Base-by-base conservation (phyloP, 1,284 basidiomycete genomes). In the Ustilago tritici region DNA sequence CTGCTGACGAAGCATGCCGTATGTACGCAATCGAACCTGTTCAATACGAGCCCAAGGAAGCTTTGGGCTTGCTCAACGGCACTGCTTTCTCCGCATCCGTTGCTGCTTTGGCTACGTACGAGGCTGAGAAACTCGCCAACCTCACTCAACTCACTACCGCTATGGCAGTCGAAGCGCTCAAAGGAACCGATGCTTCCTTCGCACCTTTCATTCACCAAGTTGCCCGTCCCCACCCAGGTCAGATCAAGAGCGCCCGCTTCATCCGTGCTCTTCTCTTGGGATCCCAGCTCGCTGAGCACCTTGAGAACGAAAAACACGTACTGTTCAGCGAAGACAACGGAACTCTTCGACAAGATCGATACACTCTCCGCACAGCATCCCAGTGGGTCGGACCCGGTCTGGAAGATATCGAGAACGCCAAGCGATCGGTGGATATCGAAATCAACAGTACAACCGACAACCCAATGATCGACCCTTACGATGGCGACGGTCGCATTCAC, bases 201-300 rank as follows among this genome's bases (percentile, higher is more conserved):
- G 78, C 70, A 2, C 73, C 73, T 41, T 95, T 95, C 88, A 93
- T 95, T 68, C 92, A 93, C 84, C 89, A 90, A 64, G 87, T 90
- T 47, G 91, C 92, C 15, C 90, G 93, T 34, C 93, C 93, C n/a
- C 94, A 95, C 84, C 92, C 93, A 3, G 93, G 93, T 55, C 94
- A 95, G 87, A 89, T 93, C 61, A 65, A 79, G 60, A 67, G 68
- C 34, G 66, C 71, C 28, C 54, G 59, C 8, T 74, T 65, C 41
- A 80, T 83, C 62, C 71, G 66, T 32, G 56, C 53, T n/a, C 56
- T 83, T 17, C 89, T 95, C 9, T 89, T 90, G n/a, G 92, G 90
- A 14, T 92, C 91, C 78, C 88, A 89, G 55, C 90, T 95, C 62
- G 92, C 92, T 28, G 69, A 87, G 87, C 83, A 87, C n/a, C 88